These are phyloP conservation scores for Chenopodium quinoa DNA, from an alignment of 148 eudicot species.

Conservation along the genomic window DNA sequence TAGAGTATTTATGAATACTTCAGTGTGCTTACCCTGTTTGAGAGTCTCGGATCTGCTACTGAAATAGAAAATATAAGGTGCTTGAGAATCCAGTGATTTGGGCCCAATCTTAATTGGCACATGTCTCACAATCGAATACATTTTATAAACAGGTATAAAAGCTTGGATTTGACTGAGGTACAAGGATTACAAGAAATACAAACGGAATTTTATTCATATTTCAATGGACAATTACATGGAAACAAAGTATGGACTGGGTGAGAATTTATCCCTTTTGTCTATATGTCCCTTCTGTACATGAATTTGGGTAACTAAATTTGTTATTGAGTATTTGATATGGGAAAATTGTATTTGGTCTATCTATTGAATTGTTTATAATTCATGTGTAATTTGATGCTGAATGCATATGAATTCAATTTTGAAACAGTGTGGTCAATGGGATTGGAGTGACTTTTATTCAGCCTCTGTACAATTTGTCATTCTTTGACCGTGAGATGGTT, in stretches of 20 bases:
- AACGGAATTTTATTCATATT: constrained; percentile 53
- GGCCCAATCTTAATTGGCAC: neutral
- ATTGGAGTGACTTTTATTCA: constrained; percentile 68
- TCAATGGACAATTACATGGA: constrained; percentile 56
- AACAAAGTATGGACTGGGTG: constrained; percentile 75
- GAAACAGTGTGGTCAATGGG: constrained; percentile 54
- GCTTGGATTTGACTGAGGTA: constrained; percentile 49
- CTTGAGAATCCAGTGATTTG: neutral
- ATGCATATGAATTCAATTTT: constrained; percentile 7
- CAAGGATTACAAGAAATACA: constrained; percentile 54
- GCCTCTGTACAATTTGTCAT: constrained; percentile 55
- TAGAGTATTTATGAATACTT: too few species aligned
- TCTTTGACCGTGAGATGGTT: constrained; percentile 50
- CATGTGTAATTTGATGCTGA: neutral
- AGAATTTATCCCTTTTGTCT: constrained; percentile 18
- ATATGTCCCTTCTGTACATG: too few species aligned
- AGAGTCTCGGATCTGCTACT: too few species aligned
- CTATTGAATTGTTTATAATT: neutral
- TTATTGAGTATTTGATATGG: neutral
- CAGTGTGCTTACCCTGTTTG: too few species aligned
- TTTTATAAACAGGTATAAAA: constrained; percentile 46
- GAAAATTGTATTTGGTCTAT: neutral
- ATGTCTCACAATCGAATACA: neutral
- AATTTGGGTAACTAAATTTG: neutral
- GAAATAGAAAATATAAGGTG: neutral